Percentiles rank a stretch among this genome's conserved stretches.
Conservation (phyloP, 192 early-diverging fungal species). For the Chytriomyces confervae region DNA sequence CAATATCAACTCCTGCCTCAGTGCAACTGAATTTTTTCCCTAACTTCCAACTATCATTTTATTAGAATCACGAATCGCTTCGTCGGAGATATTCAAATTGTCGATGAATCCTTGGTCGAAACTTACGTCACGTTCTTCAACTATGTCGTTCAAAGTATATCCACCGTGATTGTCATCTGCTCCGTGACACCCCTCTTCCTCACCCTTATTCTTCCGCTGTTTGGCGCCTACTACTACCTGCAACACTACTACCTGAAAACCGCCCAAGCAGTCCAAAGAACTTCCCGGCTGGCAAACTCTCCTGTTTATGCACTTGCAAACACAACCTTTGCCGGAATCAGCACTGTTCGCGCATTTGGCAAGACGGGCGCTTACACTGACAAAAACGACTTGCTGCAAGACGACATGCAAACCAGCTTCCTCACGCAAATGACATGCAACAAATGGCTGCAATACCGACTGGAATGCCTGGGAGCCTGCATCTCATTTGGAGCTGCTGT, state of each 20-base stretch:
- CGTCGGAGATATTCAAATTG: constrained; percentile 70
- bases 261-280: constrained; percentile 76
- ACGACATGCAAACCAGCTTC: constrained; percentile 74
- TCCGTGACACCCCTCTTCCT: constrained; percentile 66
- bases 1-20: neutral
- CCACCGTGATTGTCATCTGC: constrained; percentile 64
- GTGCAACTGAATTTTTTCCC: neutral
- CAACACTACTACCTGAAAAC: constrained; percentile 54
- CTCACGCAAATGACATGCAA: constrained; percentile 52
- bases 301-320: constrained; percentile 76
- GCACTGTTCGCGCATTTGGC: constrained; percentile 34
- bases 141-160: constrained; percentile 43
- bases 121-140: constrained; percentile 34
- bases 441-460: constrained; percentile 60
- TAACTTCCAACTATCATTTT: neutral
- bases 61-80: constrained; percentile 79
- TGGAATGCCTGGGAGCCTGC: constrained; percentile 73
- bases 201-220: constrained; percentile 66
- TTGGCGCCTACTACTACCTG: constrained; percentile 68
- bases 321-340: constrained; percentile 59
- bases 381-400: constrained; percentile 50
- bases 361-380: constrained; percentile 35
- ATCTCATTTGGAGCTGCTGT: constrained; percentile 50
- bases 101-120: constrained; percentile 59
- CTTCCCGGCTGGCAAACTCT: constrained; percentile 76